Base-by-base conservation (phyloP, 108 stramenopile genomes). In the Pseudonitzschia delicatissima region DNA sequence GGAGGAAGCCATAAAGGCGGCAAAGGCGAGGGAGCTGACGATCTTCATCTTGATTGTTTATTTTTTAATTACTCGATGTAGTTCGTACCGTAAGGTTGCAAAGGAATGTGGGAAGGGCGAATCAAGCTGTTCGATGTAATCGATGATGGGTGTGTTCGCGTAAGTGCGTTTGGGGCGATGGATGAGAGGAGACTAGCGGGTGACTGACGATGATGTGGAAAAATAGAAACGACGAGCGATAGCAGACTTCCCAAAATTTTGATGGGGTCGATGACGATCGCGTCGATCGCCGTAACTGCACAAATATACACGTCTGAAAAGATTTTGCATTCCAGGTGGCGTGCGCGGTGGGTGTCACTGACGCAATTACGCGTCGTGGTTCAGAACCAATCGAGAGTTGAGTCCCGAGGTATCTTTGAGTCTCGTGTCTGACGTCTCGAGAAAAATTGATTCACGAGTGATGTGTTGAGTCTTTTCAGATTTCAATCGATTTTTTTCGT, bases 1-100 rank as follows among this genome's bases (percentile, higher is more conserved):
- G 9, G 50, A 1, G 5, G 72, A 50, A 11, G 72, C 64, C 57
- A 64, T 39, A 48, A 73, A 73, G 44, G 44, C 33, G 33, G 72
- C 64, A 36, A 73, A 47, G 9, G 72, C 72, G 9, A 73, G 11
- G 20, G 64, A 50, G 57, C 57, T 73, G 0, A 60, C 64, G 34
- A 73, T 58, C 64, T 66, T 73, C 72, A 73, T 73, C 27, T 59
- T 70, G 21, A 7, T 45, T 18, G 20, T 23, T 48, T 2, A 23
- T 6, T 18, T 8, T 23, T 6, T 8, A 17, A 7, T n/a, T n/a
- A 32, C 0, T 20, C 8, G 12, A 57, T 29, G 29, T 21, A 28
- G 27, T 3, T 48, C 20, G 20, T 21, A 48, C n/a, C 7, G 47
- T 17, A 48, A 23, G 23, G 47, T 6, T 7, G 23, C 3, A 7